phyloP scores from a whole-genome alignment of 2,329 filamentous ascomycete species.

The Clarireedia hainanense region DNA sequence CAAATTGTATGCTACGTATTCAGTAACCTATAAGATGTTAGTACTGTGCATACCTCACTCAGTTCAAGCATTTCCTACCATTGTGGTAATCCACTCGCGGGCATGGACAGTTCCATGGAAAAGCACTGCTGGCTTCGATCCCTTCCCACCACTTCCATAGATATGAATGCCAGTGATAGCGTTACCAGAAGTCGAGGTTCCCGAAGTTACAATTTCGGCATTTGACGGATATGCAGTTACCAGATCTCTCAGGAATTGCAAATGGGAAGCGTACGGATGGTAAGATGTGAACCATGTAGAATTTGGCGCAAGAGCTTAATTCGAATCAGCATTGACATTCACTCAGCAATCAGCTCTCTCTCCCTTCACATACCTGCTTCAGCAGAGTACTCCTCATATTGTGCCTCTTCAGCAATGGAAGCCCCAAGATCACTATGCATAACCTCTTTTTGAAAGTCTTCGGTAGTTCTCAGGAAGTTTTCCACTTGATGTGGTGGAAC shows the following conservation, averaged over 20 bases:
- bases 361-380: slow-evolving; percentile 8
- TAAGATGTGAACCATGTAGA: slow-evolving; percentile 45
- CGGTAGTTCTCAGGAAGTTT: slow-evolving; percentile 31
- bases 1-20: slow-evolving; percentile 45
- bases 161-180: slow-evolving; percentile 42
- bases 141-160: slow-evolving; percentile 38
- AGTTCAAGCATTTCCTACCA: slow-evolving; percentile 17
- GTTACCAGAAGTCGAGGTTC: slow-evolving; percentile 39
- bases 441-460: slow-evolving; percentile 28
- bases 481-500: slow-evolving; percentile 33
- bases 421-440: slow-evolving; percentile 38
- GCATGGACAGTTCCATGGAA: slow-evolving; percentile 53
- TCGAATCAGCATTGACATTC: slow-evolving; percentile 9
- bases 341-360: not conserved
- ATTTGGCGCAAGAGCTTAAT: slow-evolving; percentile 21
- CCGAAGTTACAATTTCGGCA: slow-evolving; percentile 41
- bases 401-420: slow-evolving; percentile 34
- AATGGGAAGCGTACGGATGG: slow-evolving; percentile 45
- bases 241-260: slow-evolving; percentile 40
- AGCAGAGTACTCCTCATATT: not conserved
- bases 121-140: slow-evolving; percentile 43
- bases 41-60: not conserved
- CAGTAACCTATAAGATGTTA: slow-evolving; percentile 28
- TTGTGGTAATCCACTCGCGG: slow-evolving; percentile 51
- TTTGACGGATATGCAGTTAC: slow-evolving; percentile 37